These are phyloP conservation scores for Naegleria fowleri DNA, from an alignment of 208 protist genomes.

Conservation along the genomic window DNA sequence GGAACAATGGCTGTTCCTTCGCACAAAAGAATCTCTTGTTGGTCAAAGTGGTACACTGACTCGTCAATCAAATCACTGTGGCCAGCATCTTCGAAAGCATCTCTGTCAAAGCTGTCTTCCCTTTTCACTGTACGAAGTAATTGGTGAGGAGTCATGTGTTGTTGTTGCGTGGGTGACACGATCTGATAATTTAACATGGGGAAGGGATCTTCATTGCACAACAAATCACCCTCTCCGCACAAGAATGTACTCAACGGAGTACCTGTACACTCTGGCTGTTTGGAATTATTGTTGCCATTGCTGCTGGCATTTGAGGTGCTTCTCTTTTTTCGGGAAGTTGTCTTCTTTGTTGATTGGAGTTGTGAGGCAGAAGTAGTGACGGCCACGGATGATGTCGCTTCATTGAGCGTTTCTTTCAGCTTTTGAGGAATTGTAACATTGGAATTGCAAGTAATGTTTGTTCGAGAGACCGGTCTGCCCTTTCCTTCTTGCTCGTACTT, in stretches of 20 bases:
- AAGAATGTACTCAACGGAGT: background rate
- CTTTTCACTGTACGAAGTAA: background rate
- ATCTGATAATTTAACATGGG: background rate
- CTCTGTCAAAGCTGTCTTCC: background rate
- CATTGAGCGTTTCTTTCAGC: background rate
- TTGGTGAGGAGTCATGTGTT: background rate
- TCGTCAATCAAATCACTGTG: background rate
- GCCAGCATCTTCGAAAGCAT: background rate
- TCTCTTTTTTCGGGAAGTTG: background rate
- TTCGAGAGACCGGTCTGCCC: slow-evolving; percentile 6
- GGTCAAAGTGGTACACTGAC: background rate
- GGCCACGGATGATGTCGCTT: background rate
- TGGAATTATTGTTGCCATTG: background rate
- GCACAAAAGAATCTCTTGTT: background rate
- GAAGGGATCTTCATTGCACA: background rate
- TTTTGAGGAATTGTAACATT: background rate
- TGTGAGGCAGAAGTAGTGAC: background rate
- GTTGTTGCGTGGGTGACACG: background rate
- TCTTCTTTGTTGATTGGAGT: background rate
- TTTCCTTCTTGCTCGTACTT: slow-evolving; percentile 25
- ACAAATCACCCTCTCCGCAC: background rate
- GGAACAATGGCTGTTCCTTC: background rate
- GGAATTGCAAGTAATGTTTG: background rate
- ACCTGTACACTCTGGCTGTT: background rate
- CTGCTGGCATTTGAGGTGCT: background rate